These are phyloP conservation scores for Pichia manshurica DNA, from an alignment of 805 yeast genomes.

Conservation along the genomic window DNA sequence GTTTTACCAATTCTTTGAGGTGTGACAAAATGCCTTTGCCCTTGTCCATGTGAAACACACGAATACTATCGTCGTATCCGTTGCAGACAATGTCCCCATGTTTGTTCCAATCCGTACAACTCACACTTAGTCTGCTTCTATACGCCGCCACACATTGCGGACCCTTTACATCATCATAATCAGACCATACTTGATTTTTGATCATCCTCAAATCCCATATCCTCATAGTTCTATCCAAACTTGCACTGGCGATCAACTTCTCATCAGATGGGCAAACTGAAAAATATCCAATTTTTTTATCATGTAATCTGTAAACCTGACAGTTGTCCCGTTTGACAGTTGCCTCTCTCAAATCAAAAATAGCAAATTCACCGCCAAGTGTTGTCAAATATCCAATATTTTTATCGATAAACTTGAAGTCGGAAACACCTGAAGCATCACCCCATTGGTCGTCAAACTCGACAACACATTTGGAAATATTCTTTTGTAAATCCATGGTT, in stretches of 20 bases:
- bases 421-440: slow-evolving; percentile 65
- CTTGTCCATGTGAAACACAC: slow-evolving; percentile 52
- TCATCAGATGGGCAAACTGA: slow-evolving; percentile 63
- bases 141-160: slow-evolving; percentile 57
- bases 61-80: slow-evolving; percentile 85
- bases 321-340: slow-evolving; percentile 14
- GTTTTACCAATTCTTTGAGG: slow-evolving; percentile 14
- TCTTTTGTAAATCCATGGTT: slow-evolving; percentile 56
- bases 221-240: slow-evolving; percentile 77
- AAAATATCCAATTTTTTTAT: slow-evolving; percentile 91
- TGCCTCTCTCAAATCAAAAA: slow-evolving; percentile 57
- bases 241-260: slow-evolving; percentile 76
- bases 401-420: slow-evolving; percentile 53
- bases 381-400: slow-evolving; percentile 70
- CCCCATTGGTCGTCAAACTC: slow-evolving; percentile 51
- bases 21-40: slow-evolving; percentile 27
- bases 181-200: slow-evolving; percentile 49
- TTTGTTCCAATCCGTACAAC: slow-evolving; percentile 77
- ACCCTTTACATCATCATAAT: slow-evolving; percentile 40
- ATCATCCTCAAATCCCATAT: slow-evolving; percentile 79
- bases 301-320: slow-evolving; percentile 59
- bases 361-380: slow-evolving; percentile 70
- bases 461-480: slow-evolving; percentile 55
- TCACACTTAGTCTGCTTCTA: slow-evolving; percentile 70
- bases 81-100: slow-evolving; percentile 74